These are phyloP conservation scores for Phaeodactylum tricornutum DNA, from an alignment of 108 stramenopile genomes.

Conservation along the genomic window DNA sequence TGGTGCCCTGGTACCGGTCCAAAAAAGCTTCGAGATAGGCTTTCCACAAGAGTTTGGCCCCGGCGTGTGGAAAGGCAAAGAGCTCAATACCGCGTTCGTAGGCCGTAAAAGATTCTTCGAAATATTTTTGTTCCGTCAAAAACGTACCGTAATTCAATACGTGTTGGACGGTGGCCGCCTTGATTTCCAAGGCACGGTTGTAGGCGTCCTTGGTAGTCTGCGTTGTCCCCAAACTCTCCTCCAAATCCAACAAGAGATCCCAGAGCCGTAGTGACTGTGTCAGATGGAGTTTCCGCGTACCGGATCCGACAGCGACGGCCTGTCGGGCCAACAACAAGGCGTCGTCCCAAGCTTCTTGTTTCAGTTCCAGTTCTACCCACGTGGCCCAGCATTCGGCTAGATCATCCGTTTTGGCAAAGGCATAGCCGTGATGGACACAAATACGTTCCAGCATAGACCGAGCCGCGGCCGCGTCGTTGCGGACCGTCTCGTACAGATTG, in stretches of 20 bases:
- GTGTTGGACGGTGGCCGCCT: slow-evolving; percentile 91
- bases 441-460: slow-evolving; percentile 72
- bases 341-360: slow-evolving; percentile 83
- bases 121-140: slow-evolving; percentile 88
- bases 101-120: slow-evolving; percentile 90
- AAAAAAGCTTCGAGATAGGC: slow-evolving; percentile 82
- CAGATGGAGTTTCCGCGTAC: slow-evolving; percentile 33
- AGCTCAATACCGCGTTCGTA: slow-evolving; percentile 84
- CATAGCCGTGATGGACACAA: slow-evolving; percentile 42
- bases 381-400: slow-evolving; percentile 84
- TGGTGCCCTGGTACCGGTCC: slow-evolving; percentile 86
- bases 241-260: slow-evolving; percentile 92
- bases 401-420: slow-evolving; percentile 81
- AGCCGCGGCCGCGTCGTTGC: slow-evolving; percentile 65
- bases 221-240: slow-evolving; percentile 92
- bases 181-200: slow-evolving; percentile 80
- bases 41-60: slow-evolving; percentile 81
- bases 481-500: slow-evolving; percentile 20
- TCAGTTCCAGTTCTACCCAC: slow-evolving; percentile 93
- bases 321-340: slow-evolving; percentile 75
- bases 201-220: slow-evolving; percentile 94
- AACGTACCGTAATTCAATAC: slow-evolving; percentile 90
- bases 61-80: slow-evolving; percentile 87
- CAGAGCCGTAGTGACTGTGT: slow-evolving; percentile 74
- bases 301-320: slow-evolving; percentile 24